Conservation (phyloP, 257 asterid genomes). For the Solanum chiquidenum region DNA sequence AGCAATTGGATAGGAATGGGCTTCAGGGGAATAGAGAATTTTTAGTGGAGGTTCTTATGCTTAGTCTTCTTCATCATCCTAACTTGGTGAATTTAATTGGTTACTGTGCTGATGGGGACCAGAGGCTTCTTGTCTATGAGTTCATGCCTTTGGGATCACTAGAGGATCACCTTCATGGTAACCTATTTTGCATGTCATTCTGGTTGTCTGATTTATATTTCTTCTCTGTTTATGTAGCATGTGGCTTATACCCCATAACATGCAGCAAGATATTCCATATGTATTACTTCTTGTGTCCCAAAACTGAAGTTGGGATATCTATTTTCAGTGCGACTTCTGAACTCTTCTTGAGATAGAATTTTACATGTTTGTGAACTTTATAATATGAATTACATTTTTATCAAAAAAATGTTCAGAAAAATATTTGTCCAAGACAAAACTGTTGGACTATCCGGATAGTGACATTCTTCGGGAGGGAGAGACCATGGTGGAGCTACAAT, state of each 20-base stretch:
- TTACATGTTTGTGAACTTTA: background rate
- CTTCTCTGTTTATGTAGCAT: background rate
- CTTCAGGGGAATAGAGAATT: slow-evolving; percentile 98
- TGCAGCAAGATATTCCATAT: background rate
- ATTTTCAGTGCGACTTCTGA: background rate
- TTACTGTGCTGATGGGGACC: slow-evolving; percentile 98
- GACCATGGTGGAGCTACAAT: background rate
- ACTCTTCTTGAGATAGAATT: background rate
- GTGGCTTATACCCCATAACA: background rate
- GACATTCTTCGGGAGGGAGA: background rate
- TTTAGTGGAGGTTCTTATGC: slow-evolving; percentile 97
- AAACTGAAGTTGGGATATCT: background rate
- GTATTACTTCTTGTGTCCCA: background rate
- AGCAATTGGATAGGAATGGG: slow-evolving; percentile 95
- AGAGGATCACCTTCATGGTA: slow-evolving; percentile 98
- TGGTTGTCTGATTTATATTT: background rate
- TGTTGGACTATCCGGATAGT: background rate
- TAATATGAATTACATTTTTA: background rate
- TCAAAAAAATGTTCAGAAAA: background rate
- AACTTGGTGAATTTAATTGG: slow-evolving; percentile 86
- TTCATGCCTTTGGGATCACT: slow-evolving; percentile 96
- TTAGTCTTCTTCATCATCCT: slow-evolving; percentile 95
- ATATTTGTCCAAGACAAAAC: background rate
- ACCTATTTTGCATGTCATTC: slow-evolving; percentile 1
- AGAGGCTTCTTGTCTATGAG: slow-evolving; percentile 95